Percentiles rank a stretch among this genome's conserved stretches.
These are phyloP conservation scores for Metarhizium guizhouense DNA, from an alignment of 2,329 filamentous ascomycete genomes.

Conservation along the genomic window DNA sequence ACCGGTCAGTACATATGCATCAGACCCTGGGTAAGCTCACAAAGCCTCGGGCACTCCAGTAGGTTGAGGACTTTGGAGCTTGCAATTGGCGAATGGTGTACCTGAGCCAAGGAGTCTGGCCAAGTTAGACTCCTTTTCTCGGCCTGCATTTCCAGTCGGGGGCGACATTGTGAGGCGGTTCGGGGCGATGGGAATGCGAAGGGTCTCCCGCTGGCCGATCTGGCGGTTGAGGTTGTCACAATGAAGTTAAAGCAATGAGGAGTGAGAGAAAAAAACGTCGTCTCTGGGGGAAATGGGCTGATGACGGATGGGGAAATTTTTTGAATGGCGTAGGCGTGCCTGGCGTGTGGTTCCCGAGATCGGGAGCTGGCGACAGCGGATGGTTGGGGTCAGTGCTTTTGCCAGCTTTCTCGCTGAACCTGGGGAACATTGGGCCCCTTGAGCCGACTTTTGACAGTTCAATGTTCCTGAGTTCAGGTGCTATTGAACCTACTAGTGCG, in stretches of 20 bases:
- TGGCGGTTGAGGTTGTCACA: not conserved
- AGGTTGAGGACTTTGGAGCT: not conserved
- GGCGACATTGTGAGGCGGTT: constrained; percentile 48
- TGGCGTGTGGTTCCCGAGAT: constrained; percentile 9
- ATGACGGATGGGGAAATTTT: constrained; percentile 8
- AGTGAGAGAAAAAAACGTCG: not conserved
- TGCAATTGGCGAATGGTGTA: constrained; percentile 28
- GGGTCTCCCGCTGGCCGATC: constrained; percentile 1
- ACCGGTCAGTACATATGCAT: constrained; percentile 11
- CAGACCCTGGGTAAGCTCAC: not conserved
- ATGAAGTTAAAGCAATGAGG: not conserved
- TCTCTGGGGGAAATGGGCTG: not conserved
- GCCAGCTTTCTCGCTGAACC: not conserved
- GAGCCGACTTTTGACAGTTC: too few relatives aligned
- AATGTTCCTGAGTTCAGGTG: too few relatives aligned
- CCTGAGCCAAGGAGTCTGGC: constrained; percentile 89
- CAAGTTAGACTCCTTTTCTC: constrained; percentile 76
- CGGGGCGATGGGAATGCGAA: not conserved
- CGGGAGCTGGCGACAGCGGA: constrained; percentile 1
- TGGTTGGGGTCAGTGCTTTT: not conserved
- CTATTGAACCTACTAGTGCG: too few relatives aligned
- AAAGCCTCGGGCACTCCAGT: not conserved
- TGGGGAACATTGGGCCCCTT: not conserved
- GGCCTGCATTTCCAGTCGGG: constrained; percentile 31
- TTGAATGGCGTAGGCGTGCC: constrained; percentile 1